phyloP scores from a whole-genome alignment of 352 stramenopile species.

The Phytophthora agathidicida region DNA sequence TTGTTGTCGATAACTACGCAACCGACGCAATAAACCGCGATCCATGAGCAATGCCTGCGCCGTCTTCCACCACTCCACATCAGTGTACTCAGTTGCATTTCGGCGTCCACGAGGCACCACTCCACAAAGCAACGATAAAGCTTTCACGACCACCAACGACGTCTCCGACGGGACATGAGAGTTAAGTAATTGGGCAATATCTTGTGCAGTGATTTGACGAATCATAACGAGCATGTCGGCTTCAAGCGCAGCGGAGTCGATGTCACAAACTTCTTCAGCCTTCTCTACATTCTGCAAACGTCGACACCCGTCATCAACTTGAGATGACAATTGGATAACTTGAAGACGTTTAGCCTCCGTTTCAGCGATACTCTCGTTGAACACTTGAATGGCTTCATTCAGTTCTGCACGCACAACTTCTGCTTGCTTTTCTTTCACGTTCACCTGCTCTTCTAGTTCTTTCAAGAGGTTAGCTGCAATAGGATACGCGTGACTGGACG shows the following conservation, averaged over 20 bases:
- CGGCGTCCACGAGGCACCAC: constrained; percentile 56
- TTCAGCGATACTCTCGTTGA: constrained; percentile 80
- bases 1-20: constrained; percentile 62
- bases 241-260: constrained; percentile 63
- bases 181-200: constrained; percentile 75
- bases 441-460: constrained; percentile 27
- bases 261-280: constrained; percentile 51
- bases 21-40: constrained; percentile 59
- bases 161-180: constrained; percentile 53
- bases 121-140: constrained; percentile 73
- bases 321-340: constrained; percentile 47
- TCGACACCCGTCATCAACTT: constrained; percentile 58
- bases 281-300: constrained; percentile 60
- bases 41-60: constrained; percentile 84
- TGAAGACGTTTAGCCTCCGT: constrained; percentile 66
- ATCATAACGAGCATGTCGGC: constrained; percentile 66
- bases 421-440: constrained; percentile 24
- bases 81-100: constrained; percentile 71
- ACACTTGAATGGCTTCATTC: constrained; percentile 47
- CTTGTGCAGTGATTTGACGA: constrained; percentile 70
- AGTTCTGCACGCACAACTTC: constrained; percentile 29
- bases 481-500: neutral
- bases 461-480: constrained; percentile 23
- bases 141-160: constrained; percentile 71
- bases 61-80: constrained; percentile 83